A percentile compares a stretch with the other conserved stretches of the same genome.
These are phyloP conservation scores for Pseudogymnoascus sp. DNA, from an alignment of 2,329 filamentous ascomycete species.

Conservation along the genomic window DNA sequence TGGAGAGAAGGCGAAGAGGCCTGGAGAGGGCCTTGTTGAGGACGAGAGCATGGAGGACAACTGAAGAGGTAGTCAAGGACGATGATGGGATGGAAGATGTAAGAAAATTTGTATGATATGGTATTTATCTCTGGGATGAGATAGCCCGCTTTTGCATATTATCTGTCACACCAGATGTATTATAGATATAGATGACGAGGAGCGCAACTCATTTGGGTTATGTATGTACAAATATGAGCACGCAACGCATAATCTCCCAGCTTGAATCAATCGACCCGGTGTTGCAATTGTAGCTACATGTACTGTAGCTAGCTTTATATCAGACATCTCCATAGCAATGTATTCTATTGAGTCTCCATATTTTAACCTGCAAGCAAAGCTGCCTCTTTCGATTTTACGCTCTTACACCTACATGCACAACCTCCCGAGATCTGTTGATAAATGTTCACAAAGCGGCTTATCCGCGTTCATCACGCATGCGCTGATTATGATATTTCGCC, in stretches of 20 bases:
- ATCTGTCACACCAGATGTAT: slow-evolving; percentile 5
- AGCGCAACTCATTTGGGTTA: slow-evolving; percentile 3
- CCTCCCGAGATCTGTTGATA: slow-evolving; percentile 1
- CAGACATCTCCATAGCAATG: not conserved
- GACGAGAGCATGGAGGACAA: slow-evolving; percentile 6
- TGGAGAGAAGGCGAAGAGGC: slow-evolving; percentile 17
- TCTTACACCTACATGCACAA: slow-evolving; percentile 2
- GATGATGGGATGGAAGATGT: not conserved
- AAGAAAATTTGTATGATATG: slow-evolving; percentile 8
- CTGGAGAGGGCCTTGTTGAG: slow-evolving; percentile 7
- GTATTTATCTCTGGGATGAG: not conserved
- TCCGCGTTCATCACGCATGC: not conserved
- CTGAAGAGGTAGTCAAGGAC: not conserved
- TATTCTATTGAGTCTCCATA: not conserved
- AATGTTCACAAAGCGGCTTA: not conserved
- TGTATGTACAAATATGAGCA: slow-evolving; percentile 7
- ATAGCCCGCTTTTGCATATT: slow-evolving; percentile 3
- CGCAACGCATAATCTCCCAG: not conserved
- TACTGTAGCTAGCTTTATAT: not conserved
- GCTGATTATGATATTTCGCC: slow-evolving; percentile 6
- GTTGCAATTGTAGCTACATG: not conserved
- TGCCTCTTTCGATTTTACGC: not conserved
- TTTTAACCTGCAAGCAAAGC: not conserved
- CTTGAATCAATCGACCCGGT: not conserved
- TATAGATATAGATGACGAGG: slow-evolving; percentile 2